Conservation (phyloP, 495 filamentous ascomycete genomes). For the Podospora pseudocomata region DNA sequence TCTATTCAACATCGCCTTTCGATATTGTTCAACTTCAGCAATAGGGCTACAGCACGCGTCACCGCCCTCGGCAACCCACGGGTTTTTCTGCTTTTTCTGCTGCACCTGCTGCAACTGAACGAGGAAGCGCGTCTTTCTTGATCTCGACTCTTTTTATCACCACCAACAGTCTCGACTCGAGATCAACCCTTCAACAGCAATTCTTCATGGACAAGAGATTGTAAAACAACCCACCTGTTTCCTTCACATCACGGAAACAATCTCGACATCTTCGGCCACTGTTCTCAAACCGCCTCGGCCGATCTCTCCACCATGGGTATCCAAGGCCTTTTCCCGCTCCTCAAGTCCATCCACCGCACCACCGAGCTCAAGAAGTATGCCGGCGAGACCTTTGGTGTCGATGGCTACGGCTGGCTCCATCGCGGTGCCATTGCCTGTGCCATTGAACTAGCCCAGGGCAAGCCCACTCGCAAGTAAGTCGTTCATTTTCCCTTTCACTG, state of each 20-base stretch:
- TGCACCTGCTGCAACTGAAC: background rate
- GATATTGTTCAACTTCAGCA: background rate
- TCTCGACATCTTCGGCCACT: background rate
- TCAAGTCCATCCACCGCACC: conserved; percentile 93
- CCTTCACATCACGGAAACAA: background rate
- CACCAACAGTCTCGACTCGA: background rate
- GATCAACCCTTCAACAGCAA: background rate
- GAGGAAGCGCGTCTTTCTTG: background rate
- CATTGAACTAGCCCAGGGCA: conserved; percentile 82
- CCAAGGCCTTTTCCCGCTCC: conserved; percentile 65
- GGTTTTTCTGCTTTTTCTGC: conserved; percentile 9
- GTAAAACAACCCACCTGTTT: background rate
- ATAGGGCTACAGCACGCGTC: conserved; percentile 12
- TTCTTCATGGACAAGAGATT: background rate
- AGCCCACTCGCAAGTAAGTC: conserved; percentile 78
- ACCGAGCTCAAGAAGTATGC: conserved; percentile 80
- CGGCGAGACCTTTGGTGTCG: conserved; percentile 85
- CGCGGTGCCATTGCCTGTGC: conserved; percentile 88
- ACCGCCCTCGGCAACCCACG: conserved; percentile 4
- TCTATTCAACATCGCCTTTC: conserved; percentile 6
- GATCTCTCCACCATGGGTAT: background rate
- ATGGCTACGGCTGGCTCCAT: conserved; percentile 98
- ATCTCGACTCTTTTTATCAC: background rate
- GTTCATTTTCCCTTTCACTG: background rate
- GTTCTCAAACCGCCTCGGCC: background rate